Conservation (phyloP, 2,329 filamentous ascomycete genomes). For the Botrytis hyacinthi region DNA sequence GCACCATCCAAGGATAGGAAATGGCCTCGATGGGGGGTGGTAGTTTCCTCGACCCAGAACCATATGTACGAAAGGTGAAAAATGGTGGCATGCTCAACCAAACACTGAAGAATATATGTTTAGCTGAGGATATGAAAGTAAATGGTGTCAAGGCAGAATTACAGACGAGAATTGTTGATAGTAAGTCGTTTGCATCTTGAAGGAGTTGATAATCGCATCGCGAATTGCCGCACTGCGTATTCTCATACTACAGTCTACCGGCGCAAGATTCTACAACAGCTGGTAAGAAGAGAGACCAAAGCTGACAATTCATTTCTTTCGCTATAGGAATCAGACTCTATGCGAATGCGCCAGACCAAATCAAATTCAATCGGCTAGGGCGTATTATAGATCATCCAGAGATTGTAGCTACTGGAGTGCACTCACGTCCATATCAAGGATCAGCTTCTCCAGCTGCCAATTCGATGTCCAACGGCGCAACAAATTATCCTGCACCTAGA, state of each 20-base stretch:
- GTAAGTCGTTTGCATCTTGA: constrained; percentile 51
- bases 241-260: neutral
- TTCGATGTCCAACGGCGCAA: constrained; percentile 7
- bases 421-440: constrained; percentile 4
- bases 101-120: constrained; percentile 53
- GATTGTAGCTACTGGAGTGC: neutral
- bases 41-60: constrained; percentile 35
- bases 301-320: constrained; percentile 16
- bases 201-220: neutral
- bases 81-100: constrained; percentile 35
- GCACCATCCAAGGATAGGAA: constrained; percentile 12
- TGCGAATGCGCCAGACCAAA: constrained; percentile 28
- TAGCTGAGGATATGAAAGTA: constrained; percentile 69
- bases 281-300: neutral
- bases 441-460: constrained; percentile 27
- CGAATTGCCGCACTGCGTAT: neutral
- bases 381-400: constrained; percentile 33
- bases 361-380: constrained; percentile 34
- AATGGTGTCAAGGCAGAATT: constrained; percentile 83
- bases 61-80: constrained; percentile 34
- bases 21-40: constrained; percentile 40
- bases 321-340: constrained; percentile 30
- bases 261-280: neutral
- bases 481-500: neutral
- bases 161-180: constrained; percentile 71